Evolutionary conservation across 441 rosid species (phyloP).

Genomic region (Brassica balearica): DNA sequence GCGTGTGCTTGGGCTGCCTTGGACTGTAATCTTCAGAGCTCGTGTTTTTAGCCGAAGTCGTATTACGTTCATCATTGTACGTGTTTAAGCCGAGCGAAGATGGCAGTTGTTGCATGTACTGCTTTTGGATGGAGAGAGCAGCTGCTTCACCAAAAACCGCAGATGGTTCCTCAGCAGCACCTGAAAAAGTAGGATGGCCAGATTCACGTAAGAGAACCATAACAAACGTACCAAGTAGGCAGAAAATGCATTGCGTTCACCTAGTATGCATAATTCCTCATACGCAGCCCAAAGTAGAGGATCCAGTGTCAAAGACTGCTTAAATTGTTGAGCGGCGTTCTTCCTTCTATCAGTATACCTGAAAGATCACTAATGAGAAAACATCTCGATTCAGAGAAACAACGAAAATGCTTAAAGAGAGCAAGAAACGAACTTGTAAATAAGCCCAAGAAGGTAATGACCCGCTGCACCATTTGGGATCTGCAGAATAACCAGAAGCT

Average conservation of each 20-base stretch:
- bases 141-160: conserved; percentile 90
- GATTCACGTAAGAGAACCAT: conserved; percentile 26
- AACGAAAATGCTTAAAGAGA: conserved; percentile 5
- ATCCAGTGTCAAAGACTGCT: conserved; percentile 83
- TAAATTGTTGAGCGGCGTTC: conserved; percentile 80
- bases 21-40: conserved; percentile 69
- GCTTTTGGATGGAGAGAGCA: conserved; percentile 82
- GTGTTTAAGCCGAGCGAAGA: conserved; percentile 52
- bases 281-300: conserved; percentile 96
- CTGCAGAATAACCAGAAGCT: conserved; percentile 48
- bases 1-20: conserved; percentile 71
- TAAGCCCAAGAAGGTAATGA: conserved; percentile 94
- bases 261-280: conserved; percentile 92
- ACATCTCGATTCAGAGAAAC: conserved; percentile 16
- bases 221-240: conserved; percentile 6
- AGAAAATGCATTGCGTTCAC: conserved; percentile 49
- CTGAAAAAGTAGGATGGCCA: conserved; percentile 43
- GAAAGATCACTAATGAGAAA: conserved; percentile 42
- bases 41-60: conserved; percentile 49
- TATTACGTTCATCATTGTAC: conserved; percentile 65
- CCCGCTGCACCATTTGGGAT: conserved; percentile 97
- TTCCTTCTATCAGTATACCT: conserved; percentile 95
- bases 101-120: conserved; percentile 58
- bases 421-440: conserved; percentile 67
- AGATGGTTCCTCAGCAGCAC: conserved; percentile 90